These are phyloP conservation scores for Favolaschia claudopus DNA, from an alignment of 768 basidiomycete genomes.

Conservation along the genomic window DNA sequence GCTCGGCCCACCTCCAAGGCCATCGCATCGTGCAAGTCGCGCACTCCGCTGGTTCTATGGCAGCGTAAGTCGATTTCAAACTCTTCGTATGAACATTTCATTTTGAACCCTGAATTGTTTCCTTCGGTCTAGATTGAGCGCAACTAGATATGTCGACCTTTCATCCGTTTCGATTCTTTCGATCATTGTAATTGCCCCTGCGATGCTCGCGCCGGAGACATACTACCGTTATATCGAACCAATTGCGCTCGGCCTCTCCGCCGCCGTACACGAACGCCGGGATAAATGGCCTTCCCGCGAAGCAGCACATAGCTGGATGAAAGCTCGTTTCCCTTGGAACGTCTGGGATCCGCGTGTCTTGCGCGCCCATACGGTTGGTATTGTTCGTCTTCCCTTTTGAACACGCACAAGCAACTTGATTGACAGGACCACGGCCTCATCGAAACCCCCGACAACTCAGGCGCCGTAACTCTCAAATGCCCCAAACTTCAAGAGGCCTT, in stretches of 20 bases:
- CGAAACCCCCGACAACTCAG: constrained; percentile 19
- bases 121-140: too few species aligned
- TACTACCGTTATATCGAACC: constrained; percentile 31
- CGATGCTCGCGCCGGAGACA: constrained; percentile 35
- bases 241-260: constrained; percentile 21
- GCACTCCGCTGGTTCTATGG: constrained; percentile 41
- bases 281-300: constrained; percentile 36
- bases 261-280: constrained; percentile 32
- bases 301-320: constrained; percentile 36
- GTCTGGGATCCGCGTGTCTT: constrained; percentile 40
- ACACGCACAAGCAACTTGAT: too few species aligned
- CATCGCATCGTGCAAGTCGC: constrained; percentile 38
- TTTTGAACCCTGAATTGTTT: neutral
- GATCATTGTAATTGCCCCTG: constrained; percentile 10
- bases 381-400: neutral
- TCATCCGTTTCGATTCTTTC: too few species aligned
- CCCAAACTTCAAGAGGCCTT: constrained; percentile 53
- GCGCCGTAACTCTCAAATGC: constrained; percentile 50
- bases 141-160: too few species aligned
- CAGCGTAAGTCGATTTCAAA: constrained; percentile 31
- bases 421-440: constrained; percentile 30
- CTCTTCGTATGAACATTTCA: neutral
- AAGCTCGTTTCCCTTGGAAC: constrained; percentile 38
- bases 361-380: constrained; percentile 35
- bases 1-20: constrained; percentile 25